Percentiles rank a stretch among this genome's conserved stretches.
phyloP scores from a whole-genome alignment of 257 asterid species.

The Capsicum baccatum region DNA sequence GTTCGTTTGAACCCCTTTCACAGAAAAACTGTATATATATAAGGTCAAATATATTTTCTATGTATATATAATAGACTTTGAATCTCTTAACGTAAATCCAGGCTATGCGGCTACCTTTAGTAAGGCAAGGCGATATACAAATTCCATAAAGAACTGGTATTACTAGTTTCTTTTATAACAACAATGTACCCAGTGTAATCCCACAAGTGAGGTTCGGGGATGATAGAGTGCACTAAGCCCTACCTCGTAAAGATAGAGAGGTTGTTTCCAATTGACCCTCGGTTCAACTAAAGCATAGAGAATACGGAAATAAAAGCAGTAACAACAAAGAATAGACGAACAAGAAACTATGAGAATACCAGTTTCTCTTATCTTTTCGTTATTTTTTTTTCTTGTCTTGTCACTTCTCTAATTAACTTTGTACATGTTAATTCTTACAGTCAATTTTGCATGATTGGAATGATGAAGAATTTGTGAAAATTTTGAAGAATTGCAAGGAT shows the following conservation, averaged over 20 bases:
- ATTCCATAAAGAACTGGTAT: not conserved
- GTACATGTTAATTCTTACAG: not conserved
- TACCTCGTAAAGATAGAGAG: too few species aligned
- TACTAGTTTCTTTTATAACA: not conserved
- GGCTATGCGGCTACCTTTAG: not conserved
- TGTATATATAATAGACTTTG: not conserved
- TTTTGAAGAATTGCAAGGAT: slow-evolving; percentile 35
- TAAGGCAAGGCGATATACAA: not conserved
- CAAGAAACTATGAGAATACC: not conserved
- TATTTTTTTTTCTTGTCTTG: not conserved
- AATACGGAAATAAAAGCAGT: not conserved
- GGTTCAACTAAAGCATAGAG: not conserved
- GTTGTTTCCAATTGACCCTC: not conserved
- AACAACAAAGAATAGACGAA: not conserved
- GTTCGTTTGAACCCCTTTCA: too few species aligned
- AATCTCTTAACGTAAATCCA: not conserved
- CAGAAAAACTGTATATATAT: too few species aligned
- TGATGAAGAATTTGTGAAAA: slow-evolving; percentile 33
- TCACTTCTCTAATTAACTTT: not conserved
- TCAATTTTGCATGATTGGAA: slow-evolving; percentile 44
- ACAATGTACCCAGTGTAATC: not conserved
- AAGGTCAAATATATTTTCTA: not conserved
- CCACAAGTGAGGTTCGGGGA: not conserved
- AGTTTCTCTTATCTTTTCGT: not conserved
- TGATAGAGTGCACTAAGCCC: not conserved